Conservation (phyloP, 768 basidiomycete species). For the Thelephora ganbajun region DNA sequence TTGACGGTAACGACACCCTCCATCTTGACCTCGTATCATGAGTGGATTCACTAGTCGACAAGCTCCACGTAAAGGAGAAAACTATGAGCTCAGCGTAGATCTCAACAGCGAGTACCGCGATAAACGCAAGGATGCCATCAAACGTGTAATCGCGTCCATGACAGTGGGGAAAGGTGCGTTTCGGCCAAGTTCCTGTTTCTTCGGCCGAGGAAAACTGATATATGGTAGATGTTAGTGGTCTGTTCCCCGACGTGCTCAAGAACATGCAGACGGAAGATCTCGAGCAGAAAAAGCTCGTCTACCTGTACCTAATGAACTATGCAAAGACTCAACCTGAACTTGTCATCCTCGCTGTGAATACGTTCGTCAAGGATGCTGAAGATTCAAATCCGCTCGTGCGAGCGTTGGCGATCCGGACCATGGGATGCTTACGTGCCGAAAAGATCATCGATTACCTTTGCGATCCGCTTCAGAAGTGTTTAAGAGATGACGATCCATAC, state of each 20-base stretch:
- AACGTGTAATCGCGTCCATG: constrained; percentile 95
- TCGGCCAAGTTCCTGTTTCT: background rate
- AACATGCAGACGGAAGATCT: constrained; percentile 99
- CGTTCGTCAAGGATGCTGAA: constrained; percentile 94
- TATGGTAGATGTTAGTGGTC: constrained; percentile 66
- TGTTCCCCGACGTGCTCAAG: constrained; percentile 97
- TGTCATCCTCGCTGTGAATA: constrained; percentile 97
- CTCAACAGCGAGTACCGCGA: constrained; percentile 95
- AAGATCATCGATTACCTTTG: constrained; percentile 99
- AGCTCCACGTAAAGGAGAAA: constrained; percentile 50
- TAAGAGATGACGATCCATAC: constrained; percentile 94
- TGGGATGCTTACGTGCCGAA: constrained; percentile 94
- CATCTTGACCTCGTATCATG: constrained; percentile 6
- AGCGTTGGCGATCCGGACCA: constrained; percentile 92
- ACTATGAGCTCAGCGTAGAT: constrained; percentile 93
- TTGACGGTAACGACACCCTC: background rate
- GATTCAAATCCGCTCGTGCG: constrained; percentile 95
- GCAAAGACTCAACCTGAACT: constrained; percentile 98
- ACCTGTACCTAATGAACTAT: constrained; percentile 98
- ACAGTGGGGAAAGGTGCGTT: constrained; percentile 89
- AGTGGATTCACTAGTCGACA: constrained; percentile 12
- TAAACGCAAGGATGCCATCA: constrained; percentile 96
- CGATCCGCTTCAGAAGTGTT: constrained; percentile 82
- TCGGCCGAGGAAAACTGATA: background rate
- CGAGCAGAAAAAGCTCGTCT: constrained; percentile 99